Percentiles rank a stretch among this genome's conserved stretches.
Conservation (phyloP, 345 rosid genomes). For the Odontarrhena argentea region DNA sequence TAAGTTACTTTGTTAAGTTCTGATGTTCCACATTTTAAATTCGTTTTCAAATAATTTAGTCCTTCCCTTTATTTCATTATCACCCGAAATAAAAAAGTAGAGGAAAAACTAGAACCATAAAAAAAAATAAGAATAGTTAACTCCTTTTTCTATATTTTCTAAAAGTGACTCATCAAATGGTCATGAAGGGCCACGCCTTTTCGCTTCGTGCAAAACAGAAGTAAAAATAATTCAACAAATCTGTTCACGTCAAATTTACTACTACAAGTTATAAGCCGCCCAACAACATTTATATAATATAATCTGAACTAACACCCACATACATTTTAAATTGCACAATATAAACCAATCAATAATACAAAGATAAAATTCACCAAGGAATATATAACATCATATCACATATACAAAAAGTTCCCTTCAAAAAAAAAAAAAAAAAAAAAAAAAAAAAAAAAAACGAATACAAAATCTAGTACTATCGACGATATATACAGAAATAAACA, state of each 20-base stretch:
- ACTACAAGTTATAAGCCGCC: conserved; percentile 7
- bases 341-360: no score
- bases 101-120: background rate
- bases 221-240: conserved; percentile 10
- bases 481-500: conserved; percentile 36
- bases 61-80: conserved; percentile 1
- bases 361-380: background rate
- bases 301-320: conserved; percentile 11
- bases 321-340: background rate
- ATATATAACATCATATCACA: conserved; percentile 22
- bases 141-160: background rate
- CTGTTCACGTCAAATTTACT: conserved; percentile 15
- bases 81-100: background rate
- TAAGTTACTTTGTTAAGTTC: background rate
- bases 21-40: background rate
- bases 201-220: conserved; percentile 39
- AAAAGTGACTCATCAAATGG: conserved; percentile 37
- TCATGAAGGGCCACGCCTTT: conserved; percentile 38
- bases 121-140: no score
- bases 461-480: conserved; percentile 28
- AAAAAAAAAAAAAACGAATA: conserved; percentile 7
- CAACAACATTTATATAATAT: conserved; percentile 10
- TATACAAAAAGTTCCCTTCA: conserved; percentile 26
- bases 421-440: conserved; percentile 3
- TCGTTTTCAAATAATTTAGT: background rate